A percentile compares a stretch with the other conserved stretches of the same genome.
Conservation (phyloP, 352 stramenopile genomes). For the Phytopythium montanum region DNA sequence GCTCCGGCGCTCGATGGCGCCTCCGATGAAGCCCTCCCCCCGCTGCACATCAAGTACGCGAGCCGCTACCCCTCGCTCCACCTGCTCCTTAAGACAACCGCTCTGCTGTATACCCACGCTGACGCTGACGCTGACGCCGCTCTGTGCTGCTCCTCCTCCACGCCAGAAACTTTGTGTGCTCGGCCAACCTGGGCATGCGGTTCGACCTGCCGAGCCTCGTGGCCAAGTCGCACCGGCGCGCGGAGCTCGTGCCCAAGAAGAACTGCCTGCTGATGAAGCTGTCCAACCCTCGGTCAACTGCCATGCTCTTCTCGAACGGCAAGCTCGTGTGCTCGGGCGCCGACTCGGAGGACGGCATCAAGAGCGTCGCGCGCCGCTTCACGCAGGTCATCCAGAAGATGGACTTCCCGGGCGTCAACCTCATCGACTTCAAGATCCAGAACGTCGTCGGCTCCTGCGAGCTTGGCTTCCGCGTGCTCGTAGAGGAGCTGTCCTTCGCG, state of each 20-base stretch:
- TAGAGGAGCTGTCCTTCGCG: conserved; percentile 77
- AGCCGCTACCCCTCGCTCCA: not conserved
- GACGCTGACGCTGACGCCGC: not conserved
- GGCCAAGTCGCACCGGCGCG: conserved; percentile 67
- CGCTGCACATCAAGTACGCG: conserved; percentile 67
- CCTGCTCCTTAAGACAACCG: not conserved
- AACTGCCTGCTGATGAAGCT: conserved; percentile 88
- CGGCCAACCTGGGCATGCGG: conserved; percentile 75
- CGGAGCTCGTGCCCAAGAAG: conserved; percentile 82
- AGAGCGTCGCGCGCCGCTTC: conserved; percentile 69
- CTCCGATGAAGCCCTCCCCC: conserved; percentile 13
- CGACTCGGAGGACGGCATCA: conserved; percentile 70
- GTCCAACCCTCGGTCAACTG: conserved; percentile 53
- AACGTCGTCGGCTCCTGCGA: conserved; percentile 75
- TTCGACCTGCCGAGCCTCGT: conserved; percentile 72
- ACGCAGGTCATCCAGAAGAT: conserved; percentile 87
- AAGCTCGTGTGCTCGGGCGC: conserved; percentile 81
- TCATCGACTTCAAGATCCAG: conserved; percentile 88
- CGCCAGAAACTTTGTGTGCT: conserved; percentile 73
- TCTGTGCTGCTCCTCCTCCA: not conserved
- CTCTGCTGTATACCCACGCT: not conserved
- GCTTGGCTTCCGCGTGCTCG: conserved; percentile 73
- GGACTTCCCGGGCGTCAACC: conserved; percentile 78
- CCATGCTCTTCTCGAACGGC: conserved; percentile 83
- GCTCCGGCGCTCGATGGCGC: conserved; percentile 9